phyloP scores from a whole-genome alignment of 2,329 filamentous ascomycete species.

The Emergomyces pasteurianus region DNA sequence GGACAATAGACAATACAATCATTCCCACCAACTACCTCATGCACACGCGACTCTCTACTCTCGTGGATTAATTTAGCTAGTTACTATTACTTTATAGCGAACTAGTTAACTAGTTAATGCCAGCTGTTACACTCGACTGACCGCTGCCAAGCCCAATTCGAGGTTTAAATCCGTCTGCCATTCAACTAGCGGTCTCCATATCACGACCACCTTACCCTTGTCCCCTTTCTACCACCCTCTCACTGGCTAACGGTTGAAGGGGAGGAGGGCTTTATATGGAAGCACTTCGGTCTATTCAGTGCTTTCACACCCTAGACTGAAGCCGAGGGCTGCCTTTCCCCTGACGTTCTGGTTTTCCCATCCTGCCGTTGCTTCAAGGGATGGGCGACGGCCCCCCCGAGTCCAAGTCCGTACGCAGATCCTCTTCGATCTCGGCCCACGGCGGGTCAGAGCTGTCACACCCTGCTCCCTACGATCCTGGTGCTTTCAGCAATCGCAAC shows the following conservation, averaged over 20 bases:
- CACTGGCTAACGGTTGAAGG: not conserved
- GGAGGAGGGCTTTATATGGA: not conserved
- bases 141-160: not conserved
- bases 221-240: not conserved
- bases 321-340: not conserved
- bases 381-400: not conserved
- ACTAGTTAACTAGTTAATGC: no score
- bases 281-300: not conserved
- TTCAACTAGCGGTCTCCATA: not conserved
- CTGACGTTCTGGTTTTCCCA: not conserved
- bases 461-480: not conserved
- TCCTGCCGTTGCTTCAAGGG: not conserved
- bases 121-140: not conserved
- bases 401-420: not conserved
- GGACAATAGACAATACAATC: no score
- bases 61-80: no score
- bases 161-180: not conserved
- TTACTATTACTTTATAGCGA: no score
- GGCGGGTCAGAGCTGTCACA: not conserved
- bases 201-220: no score
- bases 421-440: not conserved
- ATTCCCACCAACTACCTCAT: no score
- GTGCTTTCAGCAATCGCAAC: not conserved
- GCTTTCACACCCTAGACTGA: not conserved
- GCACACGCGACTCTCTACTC: no score